Conservation (phyloP, 208 protist species). For the Leishmania mexicana region DNA sequence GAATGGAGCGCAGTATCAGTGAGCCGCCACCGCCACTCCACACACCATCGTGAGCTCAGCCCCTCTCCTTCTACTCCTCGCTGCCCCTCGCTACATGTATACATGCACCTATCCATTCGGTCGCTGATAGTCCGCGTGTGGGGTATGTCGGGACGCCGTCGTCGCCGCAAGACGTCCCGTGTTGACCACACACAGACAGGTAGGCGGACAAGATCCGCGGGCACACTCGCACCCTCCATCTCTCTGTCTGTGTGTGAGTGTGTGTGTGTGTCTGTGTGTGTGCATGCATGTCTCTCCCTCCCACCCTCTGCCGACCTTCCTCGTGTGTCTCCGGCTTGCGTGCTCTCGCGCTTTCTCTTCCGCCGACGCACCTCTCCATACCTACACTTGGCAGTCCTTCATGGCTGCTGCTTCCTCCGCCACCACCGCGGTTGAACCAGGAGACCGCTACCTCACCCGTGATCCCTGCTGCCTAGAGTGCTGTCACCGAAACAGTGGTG, state of each 20-base stretch:
- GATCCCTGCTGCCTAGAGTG: conserved; percentile 33
- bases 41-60: background rate
- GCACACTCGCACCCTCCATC: background rate
- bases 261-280: no score
- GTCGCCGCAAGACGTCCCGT: background rate
- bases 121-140: background rate
- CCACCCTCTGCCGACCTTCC: background rate
- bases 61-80: background rate
- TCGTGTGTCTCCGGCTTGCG: background rate
- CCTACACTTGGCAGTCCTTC: background rate
- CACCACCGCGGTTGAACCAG: conserved; percentile 6
- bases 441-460: conserved; percentile 44
- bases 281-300: background rate
- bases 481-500: background rate
- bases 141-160: background rate
- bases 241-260: no score
- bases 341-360: background rate
- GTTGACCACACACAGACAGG: background rate
- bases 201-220: background rate
- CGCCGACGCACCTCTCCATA: background rate
- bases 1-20: background rate
- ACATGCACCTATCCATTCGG: background rate
- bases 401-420: background rate
- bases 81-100: background rate
- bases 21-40: background rate